Percentiles rank a stretch among this genome's conserved stretches.
Evolutionary conservation across 1,139 yeast species (phyloP).

Genomic region (Zygoascus sp.): DNA sequence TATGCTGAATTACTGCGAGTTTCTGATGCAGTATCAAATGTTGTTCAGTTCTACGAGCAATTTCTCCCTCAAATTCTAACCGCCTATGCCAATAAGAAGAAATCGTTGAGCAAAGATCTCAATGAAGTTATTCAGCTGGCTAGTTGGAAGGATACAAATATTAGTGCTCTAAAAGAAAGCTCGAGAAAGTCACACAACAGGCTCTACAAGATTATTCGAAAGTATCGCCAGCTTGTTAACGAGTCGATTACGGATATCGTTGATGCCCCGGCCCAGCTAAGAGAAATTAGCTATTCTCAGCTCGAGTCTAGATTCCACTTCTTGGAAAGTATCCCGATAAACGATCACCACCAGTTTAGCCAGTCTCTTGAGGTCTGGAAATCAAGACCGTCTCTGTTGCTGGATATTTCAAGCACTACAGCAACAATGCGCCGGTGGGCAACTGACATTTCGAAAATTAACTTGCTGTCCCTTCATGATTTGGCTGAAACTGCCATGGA

Average conservation of each 20-base stretch:
- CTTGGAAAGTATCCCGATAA: background rate
- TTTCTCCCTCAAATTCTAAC: slow-evolving; percentile 49
- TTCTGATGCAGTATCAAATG: slow-evolving; percentile 52
- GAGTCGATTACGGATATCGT: slow-evolving; percentile 53
- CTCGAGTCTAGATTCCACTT: background rate
- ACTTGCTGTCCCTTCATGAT: slow-evolving; percentile 43
- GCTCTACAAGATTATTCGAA: slow-evolving; percentile 77
- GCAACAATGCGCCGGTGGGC: slow-evolving; percentile 36
- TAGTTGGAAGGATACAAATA: slow-evolving; percentile 95
- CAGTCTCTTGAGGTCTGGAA: slow-evolving; percentile 44
- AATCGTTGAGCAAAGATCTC: slow-evolving; percentile 67
- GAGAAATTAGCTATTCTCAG: slow-evolving; percentile 2
- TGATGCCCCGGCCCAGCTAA: slow-evolving; percentile 34
- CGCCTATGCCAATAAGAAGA: slow-evolving; percentile 45
- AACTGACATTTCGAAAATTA: slow-evolving; percentile 20
- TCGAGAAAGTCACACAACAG: slow-evolving; percentile 82
- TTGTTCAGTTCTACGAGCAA: slow-evolving; percentile 62
- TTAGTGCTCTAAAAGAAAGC: slow-evolving; percentile 89
- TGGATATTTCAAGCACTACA: slow-evolving; percentile 45
- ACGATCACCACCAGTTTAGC: slow-evolving; percentile 22
- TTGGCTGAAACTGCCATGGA: slow-evolving; percentile 51
- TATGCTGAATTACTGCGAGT: slow-evolving; percentile 24
- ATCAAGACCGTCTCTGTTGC: slow-evolving; percentile 52
- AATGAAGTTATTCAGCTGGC: slow-evolving; percentile 82
- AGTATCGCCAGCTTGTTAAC: slow-evolving; percentile 63